phyloP scores from a whole-genome alignment of 805 yeast genomes.

The Zygosaccharomyces kombuchaensis region DNA sequence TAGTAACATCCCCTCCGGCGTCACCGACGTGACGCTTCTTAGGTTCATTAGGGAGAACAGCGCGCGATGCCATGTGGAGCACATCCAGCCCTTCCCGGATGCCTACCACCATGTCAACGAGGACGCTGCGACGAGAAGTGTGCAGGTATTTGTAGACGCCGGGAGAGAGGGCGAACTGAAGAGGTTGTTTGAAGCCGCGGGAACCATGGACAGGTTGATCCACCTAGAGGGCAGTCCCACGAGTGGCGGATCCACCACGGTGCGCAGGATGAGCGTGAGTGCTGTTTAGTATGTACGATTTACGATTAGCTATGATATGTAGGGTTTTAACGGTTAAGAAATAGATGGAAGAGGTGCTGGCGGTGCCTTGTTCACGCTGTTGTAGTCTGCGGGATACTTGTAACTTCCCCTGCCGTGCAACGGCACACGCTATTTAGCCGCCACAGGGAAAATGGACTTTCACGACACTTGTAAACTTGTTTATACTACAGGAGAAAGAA shows the following conservation, averaged over 20 bases:
- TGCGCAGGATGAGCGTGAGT: conserved; percentile 1
- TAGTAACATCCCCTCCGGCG: conserved; percentile 48
- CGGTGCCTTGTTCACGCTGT: too few relatives aligned
- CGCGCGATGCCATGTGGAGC: conserved; percentile 12
- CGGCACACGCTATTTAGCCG: too few relatives aligned
- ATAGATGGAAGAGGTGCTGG: too few relatives aligned
- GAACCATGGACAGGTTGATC: conserved; percentile 7
- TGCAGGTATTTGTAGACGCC: conserved; percentile 17
- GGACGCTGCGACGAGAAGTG: conserved; percentile 14
- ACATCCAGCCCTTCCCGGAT: conserved; percentile 23
- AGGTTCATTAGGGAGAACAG: conserved; percentile 12
- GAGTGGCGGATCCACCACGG: neutral
- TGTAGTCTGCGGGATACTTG: too few relatives aligned
- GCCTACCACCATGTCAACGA: conserved; percentile 21
- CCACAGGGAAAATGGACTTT: too few relatives aligned
- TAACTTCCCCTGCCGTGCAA: too few relatives aligned
- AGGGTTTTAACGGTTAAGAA: too few relatives aligned
- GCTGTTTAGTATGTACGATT: neutral
- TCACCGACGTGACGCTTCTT: conserved; percentile 35
- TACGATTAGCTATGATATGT: neutral
- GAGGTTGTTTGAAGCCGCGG: conserved; percentile 15
- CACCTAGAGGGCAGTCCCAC: conserved; percentile 5
- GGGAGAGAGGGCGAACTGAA: conserved; percentile 12
- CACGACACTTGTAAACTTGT: too few relatives aligned
- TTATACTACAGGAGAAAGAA: too few relatives aligned